Base-by-base conservation (phyloP, 345 rosid species). In the Corchorus capsularis region DNA sequence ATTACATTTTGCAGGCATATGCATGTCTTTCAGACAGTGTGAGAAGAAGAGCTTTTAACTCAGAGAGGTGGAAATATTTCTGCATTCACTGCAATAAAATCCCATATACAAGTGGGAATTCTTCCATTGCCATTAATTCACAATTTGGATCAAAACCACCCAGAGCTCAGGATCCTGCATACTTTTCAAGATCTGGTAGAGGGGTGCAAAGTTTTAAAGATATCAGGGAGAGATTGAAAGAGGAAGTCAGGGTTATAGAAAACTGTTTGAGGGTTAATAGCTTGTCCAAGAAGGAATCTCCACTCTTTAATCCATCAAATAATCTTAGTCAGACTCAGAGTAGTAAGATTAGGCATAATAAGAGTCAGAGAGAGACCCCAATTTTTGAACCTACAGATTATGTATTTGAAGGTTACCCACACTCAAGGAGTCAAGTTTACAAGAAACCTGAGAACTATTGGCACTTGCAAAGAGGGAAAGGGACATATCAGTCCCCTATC, bases 181-280 rank as follows among this genome's bases (percentile, higher is more conserved):
- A 68, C 39, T 73, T 83, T 63, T 74, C 89, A 20, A 86, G 73
- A 55, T 50, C 79, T 4, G 52, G 3, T 43, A 74, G 62, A 39
- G 41, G 72, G 41, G 64, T 81, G 62, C 84, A 62, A 50, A 79
- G 80, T 8, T 77, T 92, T 12, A 85, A 75, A 60, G 85, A 87
- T 45, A 82, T 91, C 5, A 87, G 83, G 57, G 90, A 87, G 15
- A 89, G 91, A 73, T 89, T 93, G 76, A 93, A 73, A 74, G 96
- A 92, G 80, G 99, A 96, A 82, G 88, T 92, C 8, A 87, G 77
- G 20, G 96, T 96, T 77, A 91, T 96, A 68, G 95, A 92, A 77
- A 88, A 80, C 32, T 93, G 98, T 77, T 73, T 92, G 59, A 89
- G 86, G 85, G 77, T 86, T 8, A 86, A 82, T 22, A 75, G 84